These are phyloP conservation scores for Gaillardinia entomophila DNA, from an alignment of 805 yeast species.

Conservation along the genomic window DNA sequence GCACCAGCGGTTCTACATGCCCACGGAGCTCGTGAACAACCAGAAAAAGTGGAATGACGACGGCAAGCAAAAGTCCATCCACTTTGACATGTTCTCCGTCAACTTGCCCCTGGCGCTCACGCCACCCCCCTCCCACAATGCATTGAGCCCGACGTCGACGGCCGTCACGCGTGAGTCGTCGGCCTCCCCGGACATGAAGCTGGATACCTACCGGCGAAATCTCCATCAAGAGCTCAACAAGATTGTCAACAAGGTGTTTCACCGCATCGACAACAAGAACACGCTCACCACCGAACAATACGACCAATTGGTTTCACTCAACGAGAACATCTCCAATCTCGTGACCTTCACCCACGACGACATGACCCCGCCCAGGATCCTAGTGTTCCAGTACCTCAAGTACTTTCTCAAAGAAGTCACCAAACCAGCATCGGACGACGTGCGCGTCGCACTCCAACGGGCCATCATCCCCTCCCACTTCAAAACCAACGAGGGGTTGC, in stretches of 20 bases:
- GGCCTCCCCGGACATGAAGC: constrained; percentile 11
- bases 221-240: constrained; percentile 11
- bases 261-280: constrained; percentile 27
- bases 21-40: constrained; percentile 30
- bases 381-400: constrained; percentile 35
- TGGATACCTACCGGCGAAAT: constrained; percentile 9
- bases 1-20: constrained; percentile 27
- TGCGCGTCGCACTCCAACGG: constrained; percentile 18
- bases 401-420: constrained; percentile 32
- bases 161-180: constrained; percentile 15
- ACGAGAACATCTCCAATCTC: constrained; percentile 10
- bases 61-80: constrained; percentile 11
- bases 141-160: constrained; percentile 8
- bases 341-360: constrained; percentile 15
- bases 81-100: constrained; percentile 34
- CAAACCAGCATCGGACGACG: constrained; percentile 8
- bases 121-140: constrained; percentile 3
- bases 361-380: constrained; percentile 16
- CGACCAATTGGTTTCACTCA: constrained; percentile 15
- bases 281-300: constrained; percentile 27
- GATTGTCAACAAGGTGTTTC: constrained; percentile 12
- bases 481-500: too few relatives aligned
- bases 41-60: constrained; percentile 24
- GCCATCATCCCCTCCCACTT: constrained; percentile 30
- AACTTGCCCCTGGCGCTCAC: constrained; percentile 4